These are phyloP conservation scores for Pichia cabralensis DNA, from an alignment of 805 yeast genomes.

Conservation along the genomic window DNA sequence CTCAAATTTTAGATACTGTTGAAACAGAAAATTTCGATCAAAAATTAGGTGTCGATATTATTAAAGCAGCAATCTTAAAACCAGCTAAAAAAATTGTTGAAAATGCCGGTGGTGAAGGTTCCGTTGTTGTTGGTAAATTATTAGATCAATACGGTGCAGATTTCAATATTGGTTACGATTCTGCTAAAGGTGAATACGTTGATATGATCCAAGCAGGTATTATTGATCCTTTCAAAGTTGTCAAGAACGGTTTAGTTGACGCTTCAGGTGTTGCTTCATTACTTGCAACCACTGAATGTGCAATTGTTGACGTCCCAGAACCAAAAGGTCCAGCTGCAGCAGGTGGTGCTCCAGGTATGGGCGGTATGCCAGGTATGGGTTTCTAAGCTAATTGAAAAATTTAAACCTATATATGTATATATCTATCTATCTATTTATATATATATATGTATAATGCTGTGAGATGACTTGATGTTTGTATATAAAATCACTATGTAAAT, in stretches of 20 bases:
- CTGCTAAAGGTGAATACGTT: constrained; percentile 85
- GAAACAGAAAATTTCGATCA: constrained; percentile 88
- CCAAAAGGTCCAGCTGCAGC: constrained; percentile 51
- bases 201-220: constrained; percentile 97
- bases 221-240: constrained; percentile 97
- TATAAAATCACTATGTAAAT: too few relatives aligned
- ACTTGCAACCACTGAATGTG: constrained; percentile 97
- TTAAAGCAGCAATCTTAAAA: constrained; percentile 83
- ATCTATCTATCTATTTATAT: too few relatives aligned
- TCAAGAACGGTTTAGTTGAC: constrained; percentile 88
- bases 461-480: too few relatives aligned
- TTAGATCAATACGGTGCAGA: constrained; percentile 48
- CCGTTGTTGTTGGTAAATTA: constrained; percentile 91
- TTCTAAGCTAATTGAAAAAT: too few relatives aligned
- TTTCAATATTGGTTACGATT: constrained; percentile 86
- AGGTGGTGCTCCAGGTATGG: constrained; percentile 46
- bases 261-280: constrained; percentile 97
- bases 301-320: constrained; percentile 91
- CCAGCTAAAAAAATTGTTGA: constrained; percentile 95
- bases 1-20: constrained; percentile 59
- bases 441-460: too few relatives aligned
- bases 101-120: constrained; percentile 96
- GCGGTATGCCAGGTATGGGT: constrained; percentile 45
- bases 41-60: constrained; percentile 89
- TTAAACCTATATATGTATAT: too few relatives aligned